A percentile compares a stretch with the other conserved stretches of the same genome.
Conservation (phyloP, 768 basidiomycete species). For the Russula griseocarnosa region DNA sequence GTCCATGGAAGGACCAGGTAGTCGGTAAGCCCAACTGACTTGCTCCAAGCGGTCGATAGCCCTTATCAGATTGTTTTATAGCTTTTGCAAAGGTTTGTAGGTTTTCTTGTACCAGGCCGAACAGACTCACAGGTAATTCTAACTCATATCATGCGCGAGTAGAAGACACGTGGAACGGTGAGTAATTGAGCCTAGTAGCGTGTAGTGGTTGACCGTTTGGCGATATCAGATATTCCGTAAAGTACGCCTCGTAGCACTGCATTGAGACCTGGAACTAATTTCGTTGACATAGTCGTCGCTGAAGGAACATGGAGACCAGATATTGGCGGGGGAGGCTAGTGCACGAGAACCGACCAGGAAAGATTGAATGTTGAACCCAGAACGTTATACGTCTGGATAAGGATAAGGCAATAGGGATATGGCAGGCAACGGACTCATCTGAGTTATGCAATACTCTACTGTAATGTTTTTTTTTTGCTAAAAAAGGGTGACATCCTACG, state of each 20-base stretch:
- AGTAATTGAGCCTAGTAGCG: constrained; percentile 1
- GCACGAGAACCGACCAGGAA: constrained; percentile 23
- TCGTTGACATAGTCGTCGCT: constrained; percentile 35
- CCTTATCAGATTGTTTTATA: neutral
- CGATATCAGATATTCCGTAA: constrained; percentile 20
- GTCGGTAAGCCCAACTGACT: constrained; percentile 41
- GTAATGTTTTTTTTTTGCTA: neutral
- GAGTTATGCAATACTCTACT: neutral
- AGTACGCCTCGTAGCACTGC: constrained; percentile 1
- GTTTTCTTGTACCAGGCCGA: neutral
- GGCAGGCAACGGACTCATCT: neutral
- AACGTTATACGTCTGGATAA: neutral
- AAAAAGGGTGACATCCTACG: neutral
- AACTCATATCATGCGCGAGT: neutral
- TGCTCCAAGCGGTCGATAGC: no score
- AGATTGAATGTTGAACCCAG: no score
- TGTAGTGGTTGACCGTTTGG: neutral
- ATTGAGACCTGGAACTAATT: neutral
- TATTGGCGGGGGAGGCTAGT: constrained; percentile 47
- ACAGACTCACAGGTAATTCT: neutral
- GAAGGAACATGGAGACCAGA: constrained; percentile 52
- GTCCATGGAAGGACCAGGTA: constrained; percentile 57
- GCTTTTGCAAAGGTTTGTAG: constrained; percentile 24
- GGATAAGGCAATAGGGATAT: no score
- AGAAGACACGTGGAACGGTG: constrained; percentile 24